These are phyloP conservation scores for Skeletonema menzelii DNA, from an alignment of 108 stramenopile genomes.

Conservation along the genomic window DNA sequence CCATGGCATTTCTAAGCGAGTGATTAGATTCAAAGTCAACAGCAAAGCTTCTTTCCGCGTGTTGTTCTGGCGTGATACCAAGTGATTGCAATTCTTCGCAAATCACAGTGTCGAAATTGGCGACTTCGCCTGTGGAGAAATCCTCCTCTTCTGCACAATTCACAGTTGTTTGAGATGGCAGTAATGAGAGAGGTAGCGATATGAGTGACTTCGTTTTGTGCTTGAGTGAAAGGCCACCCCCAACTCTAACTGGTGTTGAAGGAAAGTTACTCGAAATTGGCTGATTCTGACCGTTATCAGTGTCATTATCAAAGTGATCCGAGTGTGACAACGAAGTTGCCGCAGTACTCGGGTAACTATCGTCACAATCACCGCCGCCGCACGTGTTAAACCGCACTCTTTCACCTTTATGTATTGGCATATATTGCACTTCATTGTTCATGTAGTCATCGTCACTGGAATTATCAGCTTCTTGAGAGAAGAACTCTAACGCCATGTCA, in stretches of 20 bases:
- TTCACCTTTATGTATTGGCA: background rate
- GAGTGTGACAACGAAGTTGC: conserved; percentile 23
- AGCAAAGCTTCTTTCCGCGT: conserved; percentile 4
- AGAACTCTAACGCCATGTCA: conserved; percentile 36
- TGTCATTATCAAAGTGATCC: conserved; percentile 3
- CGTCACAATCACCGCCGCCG: background rate
- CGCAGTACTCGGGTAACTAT: conserved; percentile 27
- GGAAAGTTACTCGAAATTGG: background rate
- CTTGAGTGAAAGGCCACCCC: conserved; percentile 28
- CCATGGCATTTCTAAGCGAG: conserved; percentile 39
- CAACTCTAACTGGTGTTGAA: background rate
- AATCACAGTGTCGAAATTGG: conserved; percentile 30
- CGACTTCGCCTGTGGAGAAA: background rate
- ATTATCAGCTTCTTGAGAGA: conserved; percentile 22
- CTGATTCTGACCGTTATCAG: conserved; percentile 11
- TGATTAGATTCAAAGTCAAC: conserved; percentile 24
- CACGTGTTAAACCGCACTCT: background rate
- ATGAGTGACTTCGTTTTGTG: conserved; percentile 43
- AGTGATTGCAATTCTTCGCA: conserved; percentile 12
- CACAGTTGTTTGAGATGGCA: conserved; percentile 25
- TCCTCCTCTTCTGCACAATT: conserved; percentile 25
- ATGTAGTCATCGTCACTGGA: conserved; percentile 31
- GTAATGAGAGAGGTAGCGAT: conserved; percentile 29
- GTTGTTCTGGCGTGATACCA: conserved; percentile 9
- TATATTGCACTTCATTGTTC: background rate